Percentiles rank a stretch among this genome's conserved stretches.
These are phyloP conservation scores for Madurella mycetomatis DNA, from an alignment of 2,329 filamentous ascomycete genomes.

Conservation along the genomic window DNA sequence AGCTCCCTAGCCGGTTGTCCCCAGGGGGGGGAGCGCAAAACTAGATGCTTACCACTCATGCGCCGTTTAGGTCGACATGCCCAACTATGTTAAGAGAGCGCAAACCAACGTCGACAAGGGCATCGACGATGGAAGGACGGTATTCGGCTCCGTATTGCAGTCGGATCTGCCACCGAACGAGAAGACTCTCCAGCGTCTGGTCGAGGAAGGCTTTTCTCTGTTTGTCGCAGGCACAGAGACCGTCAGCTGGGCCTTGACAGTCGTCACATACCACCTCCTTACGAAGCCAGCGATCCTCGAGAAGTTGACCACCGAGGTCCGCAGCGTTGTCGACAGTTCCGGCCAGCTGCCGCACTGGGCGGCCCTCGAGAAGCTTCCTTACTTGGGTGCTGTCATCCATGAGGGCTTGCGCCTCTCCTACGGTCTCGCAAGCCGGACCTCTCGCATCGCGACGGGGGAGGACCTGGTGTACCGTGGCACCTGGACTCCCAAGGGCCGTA, in stretches of 20 bases:
- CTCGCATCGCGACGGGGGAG: neutral
- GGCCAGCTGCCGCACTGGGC: neutral
- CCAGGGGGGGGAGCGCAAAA: no score
- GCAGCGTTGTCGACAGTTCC: neutral
- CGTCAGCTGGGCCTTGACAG: constrained; percentile 5
- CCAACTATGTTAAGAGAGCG: neutral
- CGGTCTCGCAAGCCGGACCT: neutral
- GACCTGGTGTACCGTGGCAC: neutral
- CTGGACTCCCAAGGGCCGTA: neutral
- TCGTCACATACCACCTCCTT: neutral
- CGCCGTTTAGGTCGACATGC: neutral
- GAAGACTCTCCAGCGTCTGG: neutral
- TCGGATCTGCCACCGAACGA: neutral
- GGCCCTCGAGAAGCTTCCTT: neutral
- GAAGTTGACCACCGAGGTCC: constrained; percentile 1
- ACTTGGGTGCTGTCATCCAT: neutral
- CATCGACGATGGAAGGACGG: neutral
- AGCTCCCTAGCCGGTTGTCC: neutral
- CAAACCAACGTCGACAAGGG: neutral
- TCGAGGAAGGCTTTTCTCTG: constrained; percentile 1
- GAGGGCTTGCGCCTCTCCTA: constrained; percentile 6
- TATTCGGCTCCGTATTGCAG: constrained; percentile 1
- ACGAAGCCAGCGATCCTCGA: constrained; percentile 1
- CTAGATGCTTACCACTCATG: no score
- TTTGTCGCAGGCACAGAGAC: constrained; percentile 5